These are phyloP conservation scores for Fusarium napiforme DNA, from an alignment of 2,329 filamentous ascomycete species.

Conservation along the genomic window DNA sequence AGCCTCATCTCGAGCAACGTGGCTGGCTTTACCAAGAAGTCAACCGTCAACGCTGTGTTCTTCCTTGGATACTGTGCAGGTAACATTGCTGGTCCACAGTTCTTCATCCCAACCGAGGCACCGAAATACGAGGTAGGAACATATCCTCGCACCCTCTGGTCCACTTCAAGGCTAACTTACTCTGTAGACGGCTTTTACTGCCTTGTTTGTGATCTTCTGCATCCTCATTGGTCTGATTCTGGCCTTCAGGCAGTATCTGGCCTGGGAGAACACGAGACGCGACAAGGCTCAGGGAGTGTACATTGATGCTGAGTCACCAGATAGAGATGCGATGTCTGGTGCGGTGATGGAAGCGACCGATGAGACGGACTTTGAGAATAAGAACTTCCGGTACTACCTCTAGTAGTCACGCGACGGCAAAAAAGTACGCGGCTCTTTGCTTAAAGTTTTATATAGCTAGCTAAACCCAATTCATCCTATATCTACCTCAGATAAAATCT, in stretches of 20 bases:
- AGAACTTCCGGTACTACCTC: not conserved
- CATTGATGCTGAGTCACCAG: not conserved
- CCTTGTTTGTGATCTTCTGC: not conserved
- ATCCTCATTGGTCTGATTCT: not conserved
- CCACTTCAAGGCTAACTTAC: accelerated
- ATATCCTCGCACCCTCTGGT: accelerated
- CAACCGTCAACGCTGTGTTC: not conserved
- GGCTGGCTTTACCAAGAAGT: not conserved
- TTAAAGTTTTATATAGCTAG: accelerated
- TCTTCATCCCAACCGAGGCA: not conserved
- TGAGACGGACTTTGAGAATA: not conserved
- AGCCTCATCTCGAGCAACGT: not conserved
- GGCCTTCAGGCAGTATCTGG: not conserved
- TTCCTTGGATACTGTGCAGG: not conserved
- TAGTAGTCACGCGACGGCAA: not conserved
- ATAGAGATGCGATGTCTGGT: not conserved
- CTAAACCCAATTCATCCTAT: accelerated
- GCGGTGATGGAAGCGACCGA: not conserved
- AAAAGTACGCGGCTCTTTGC: accelerated
- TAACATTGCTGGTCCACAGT: not conserved
- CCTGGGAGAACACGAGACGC: not conserved
- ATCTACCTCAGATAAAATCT: not conserved
- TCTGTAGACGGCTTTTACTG: not conserved
- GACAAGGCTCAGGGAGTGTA: not conserved
- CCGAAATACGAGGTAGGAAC: not conserved